Evolutionary conservation across 257 asterid species (phyloP).

Genomic region (Capsicum rhomboideum): DNA sequence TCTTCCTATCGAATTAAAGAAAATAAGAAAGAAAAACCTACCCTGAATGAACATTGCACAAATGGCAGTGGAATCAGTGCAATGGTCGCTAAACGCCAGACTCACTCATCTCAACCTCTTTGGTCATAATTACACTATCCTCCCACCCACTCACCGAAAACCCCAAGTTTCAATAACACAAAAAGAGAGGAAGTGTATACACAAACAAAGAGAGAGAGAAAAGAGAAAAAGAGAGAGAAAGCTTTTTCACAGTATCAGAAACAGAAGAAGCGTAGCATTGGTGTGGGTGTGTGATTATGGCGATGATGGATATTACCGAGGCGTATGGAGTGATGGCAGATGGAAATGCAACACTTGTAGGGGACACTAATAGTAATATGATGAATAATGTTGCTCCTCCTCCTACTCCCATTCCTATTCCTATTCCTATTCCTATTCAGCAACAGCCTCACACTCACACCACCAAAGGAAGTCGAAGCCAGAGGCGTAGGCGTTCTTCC

Average conservation of each 20-base stretch:
- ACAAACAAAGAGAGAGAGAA: not conserved
- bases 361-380: not conserved
- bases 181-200: not conserved
- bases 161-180: slow-evolving; percentile 2
- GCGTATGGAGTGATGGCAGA: slow-evolving; percentile 5
- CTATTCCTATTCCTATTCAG: not conserved
- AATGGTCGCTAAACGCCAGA: slow-evolving; percentile 15
- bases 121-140: not conserved
- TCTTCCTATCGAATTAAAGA: too few species aligned
- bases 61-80: slow-evolving; percentile 24
- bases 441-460: not conserved
- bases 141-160: slow-evolving; percentile 3
- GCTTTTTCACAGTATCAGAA: not conserved
- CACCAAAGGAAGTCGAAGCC: slow-evolving; percentile 38
- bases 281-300: not conserved
- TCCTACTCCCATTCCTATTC: not conserved
- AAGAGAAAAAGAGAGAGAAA: not conserved
- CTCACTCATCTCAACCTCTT: not conserved
- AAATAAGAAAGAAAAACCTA: too few species aligned
- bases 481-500: slow-evolving; percentile 34
- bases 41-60: slow-evolving; percentile 39
- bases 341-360: not conserved
- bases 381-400: slow-evolving; percentile 10
- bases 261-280: not conserved
- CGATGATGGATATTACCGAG: slow-evolving; percentile 9